Evolutionary conservation across 2,329 filamentous ascomycete genomes (phyloP).

Genomic region (Aspergillus brasiliensis): DNA sequence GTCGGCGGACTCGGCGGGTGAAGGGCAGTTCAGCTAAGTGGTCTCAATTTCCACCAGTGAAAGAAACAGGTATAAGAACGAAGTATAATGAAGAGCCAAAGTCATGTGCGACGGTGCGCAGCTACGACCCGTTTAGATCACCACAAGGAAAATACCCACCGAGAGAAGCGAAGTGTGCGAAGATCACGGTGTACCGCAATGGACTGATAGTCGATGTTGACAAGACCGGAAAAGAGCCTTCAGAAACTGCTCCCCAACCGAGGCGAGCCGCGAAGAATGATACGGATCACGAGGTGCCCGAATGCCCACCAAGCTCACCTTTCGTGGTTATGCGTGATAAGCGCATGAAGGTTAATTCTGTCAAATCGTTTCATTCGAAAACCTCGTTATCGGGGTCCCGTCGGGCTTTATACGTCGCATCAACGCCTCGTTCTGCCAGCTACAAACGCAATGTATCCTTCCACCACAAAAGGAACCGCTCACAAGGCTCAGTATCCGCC

Average conservation of each 20-base stretch:
- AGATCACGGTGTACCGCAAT: conserved; percentile 67
- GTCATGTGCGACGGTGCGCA: conserved; percentile 54
- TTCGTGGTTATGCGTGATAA: conserved; percentile 37
- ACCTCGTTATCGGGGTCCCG: conserved; percentile 53
- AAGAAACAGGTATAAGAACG: conserved; percentile 55
- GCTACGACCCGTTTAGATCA: conserved; percentile 82
- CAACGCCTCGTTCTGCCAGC: conserved; percentile 50
- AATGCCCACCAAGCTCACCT: conserved; percentile 27
- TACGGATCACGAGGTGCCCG: conserved; percentile 10
- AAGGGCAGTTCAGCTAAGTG: conserved; percentile 27
- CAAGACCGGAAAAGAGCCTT: neutral
- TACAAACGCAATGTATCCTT: conserved; percentile 67
- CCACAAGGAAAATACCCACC: conserved; percentile 57
- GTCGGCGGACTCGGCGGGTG: conserved; percentile 21
- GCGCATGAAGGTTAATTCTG: conserved; percentile 34
- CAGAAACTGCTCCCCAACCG: conserved; percentile 17
- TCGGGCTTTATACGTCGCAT: conserved; percentile 37
- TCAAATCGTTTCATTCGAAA: conserved; percentile 47
- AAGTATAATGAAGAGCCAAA: conserved; percentile 53
- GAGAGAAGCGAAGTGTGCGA: conserved; percentile 61
- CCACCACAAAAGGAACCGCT: conserved; percentile 53
- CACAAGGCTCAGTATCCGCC: conserved; percentile 30
- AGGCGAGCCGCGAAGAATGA: conserved; percentile 26
- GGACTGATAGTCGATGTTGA: conserved; percentile 16
- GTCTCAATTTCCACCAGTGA: conserved; percentile 32